A percentile compares a stretch with the other conserved stretches of the same genome.
phyloP scores from a whole-genome alignment of 2,329 filamentous ascomycete genomes.

The Neocatenulostroma microsporum region DNA sequence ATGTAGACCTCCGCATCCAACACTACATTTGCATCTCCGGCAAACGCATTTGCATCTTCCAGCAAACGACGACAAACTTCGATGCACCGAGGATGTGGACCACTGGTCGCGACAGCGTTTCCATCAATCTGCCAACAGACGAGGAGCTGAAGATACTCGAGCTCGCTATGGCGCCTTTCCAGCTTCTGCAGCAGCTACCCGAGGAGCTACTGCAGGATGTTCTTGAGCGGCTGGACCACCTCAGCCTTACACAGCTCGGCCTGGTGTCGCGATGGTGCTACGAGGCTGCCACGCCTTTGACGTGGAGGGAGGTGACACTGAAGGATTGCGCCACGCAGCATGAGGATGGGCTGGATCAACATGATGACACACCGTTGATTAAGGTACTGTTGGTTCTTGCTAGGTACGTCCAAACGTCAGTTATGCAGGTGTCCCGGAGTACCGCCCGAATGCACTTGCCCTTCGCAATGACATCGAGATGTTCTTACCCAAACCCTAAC shows the following conservation, averaged over 20 bases:
- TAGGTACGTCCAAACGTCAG: too few relatives aligned
- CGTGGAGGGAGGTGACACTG: constrained; percentile 37
- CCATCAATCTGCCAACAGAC: too few relatives aligned
- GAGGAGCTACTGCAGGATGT: constrained; percentile 37
- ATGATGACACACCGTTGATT: constrained; percentile 38
- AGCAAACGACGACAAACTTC: too few relatives aligned
- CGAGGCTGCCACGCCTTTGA: constrained; percentile 28
- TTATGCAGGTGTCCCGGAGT: too few relatives aligned
- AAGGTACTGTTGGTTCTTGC: constrained; percentile 37
- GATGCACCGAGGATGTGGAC: too few relatives aligned
- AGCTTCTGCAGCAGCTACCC: constrained; percentile 26
- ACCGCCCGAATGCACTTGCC: too few relatives aligned
- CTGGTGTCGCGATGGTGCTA: constrained; percentile 31
- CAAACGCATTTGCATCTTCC: too few relatives aligned
- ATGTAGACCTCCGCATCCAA: too few relatives aligned
- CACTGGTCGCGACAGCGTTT: too few relatives aligned
- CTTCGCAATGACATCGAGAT: too few relatives aligned
- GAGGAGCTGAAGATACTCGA: too few relatives aligned
- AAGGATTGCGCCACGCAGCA: constrained; percentile 30
- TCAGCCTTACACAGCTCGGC: constrained; percentile 27
- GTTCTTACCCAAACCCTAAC: not conserved
- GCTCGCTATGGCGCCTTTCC: constrained; percentile 1
- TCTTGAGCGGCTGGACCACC: constrained; percentile 26
- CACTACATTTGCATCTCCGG: too few relatives aligned
- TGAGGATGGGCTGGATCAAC: constrained; percentile 22